These are phyloP conservation scores for Tranzscheliella williamsii DNA, from an alignment of 1,284 basidiomycete species.

Conservation along the genomic window DNA sequence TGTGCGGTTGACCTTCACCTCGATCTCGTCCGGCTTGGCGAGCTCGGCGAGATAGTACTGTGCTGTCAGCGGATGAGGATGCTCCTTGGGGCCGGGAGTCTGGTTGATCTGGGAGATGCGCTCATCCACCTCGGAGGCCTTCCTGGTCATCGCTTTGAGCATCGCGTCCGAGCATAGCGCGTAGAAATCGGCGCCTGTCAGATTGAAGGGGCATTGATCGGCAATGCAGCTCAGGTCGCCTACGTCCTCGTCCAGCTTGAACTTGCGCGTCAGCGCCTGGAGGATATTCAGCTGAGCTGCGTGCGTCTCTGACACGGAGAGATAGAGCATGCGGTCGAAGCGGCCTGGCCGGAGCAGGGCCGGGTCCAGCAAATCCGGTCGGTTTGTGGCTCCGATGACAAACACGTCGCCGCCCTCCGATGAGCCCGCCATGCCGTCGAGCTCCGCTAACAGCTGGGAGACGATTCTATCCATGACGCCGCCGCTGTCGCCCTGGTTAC, in stretches of 20 bases:
- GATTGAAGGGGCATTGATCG: conserved; percentile 80
- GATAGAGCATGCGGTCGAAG: conserved; percentile 96
- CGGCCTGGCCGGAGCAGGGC: conserved; percentile 65
- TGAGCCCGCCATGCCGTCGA: conserved; percentile 63
- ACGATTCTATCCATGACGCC: conserved; percentile 65
- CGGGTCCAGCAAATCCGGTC: conserved; percentile 63
- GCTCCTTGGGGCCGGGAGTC: conserved; percentile 56
- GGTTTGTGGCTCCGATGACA: conserved; percentile 64
- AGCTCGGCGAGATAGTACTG: conserved; percentile 92
- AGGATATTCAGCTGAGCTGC: conserved; percentile 84
- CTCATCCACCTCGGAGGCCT: conserved; percentile 73
- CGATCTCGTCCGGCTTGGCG: conserved; percentile 73
- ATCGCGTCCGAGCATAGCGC: conserved; percentile 95
- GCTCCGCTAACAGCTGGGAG: conserved; percentile 63
- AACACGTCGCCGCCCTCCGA: conserved; percentile 62
- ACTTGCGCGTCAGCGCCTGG: conserved; percentile 88
- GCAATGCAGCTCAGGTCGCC: conserved; percentile 71
- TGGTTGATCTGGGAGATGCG: conserved; percentile 41
- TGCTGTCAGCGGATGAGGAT: conserved; percentile 77
- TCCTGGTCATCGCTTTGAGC: conserved; percentile 89
- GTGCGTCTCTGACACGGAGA: conserved; percentile 88
- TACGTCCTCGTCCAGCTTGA: conserved; percentile 75
- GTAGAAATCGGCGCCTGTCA: conserved; percentile 86
- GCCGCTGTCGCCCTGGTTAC: conserved; percentile 64
- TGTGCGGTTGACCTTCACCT: conserved; percentile 72